Percentiles rank a stretch among this genome's conserved stretches.
Evolutionary conservation across 176 grass and related monocot species (phyloP).

Genomic region (Coix lacrymajobi): DNA sequence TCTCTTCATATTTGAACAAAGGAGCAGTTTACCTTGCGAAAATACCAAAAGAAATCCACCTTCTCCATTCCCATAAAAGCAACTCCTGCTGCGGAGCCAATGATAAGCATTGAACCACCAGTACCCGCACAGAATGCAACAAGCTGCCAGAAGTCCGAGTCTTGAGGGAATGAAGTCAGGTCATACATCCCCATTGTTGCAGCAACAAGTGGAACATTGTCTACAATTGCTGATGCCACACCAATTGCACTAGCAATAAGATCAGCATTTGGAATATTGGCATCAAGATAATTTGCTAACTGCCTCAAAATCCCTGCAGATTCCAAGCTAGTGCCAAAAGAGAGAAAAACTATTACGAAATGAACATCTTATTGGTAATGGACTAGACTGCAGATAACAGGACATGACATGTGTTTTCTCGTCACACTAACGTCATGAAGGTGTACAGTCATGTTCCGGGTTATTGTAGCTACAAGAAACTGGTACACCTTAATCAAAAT

Average conservation of each 20-base stretch:
- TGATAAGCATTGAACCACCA: conserved; percentile 95
- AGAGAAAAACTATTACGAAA: conserved; percentile 26
- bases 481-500: not conserved
- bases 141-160: conserved; percentile 95
- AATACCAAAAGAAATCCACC: conserved; percentile 99
- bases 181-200: conserved; percentile 99
- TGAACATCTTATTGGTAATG: conserved; percentile 10
- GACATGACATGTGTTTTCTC: not conserved
- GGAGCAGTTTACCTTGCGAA: conserved; percentile 69
- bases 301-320: conserved; percentile 88
- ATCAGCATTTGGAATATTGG: conserved; percentile 66
- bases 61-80: conserved; percentile 99
- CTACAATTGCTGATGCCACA: conserved; percentile 82
- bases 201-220: conserved; percentile 96
- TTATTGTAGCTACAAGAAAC: too few species aligned
- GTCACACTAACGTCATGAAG: not conserved
- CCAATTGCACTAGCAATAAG: conserved; percentile 89
- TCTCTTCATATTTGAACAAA: not conserved
- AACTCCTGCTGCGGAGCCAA: conserved; percentile 93
- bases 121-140: conserved; percentile 94
- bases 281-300: conserved; percentile 88
- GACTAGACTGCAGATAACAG: not conserved
- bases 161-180: conserved; percentile 77
- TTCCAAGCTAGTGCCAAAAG: conserved; percentile 65
- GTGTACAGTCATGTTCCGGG: too few species aligned